Conservation (phyloP, 2,329 filamentous ascomycete genomes). For the Pyrenochaeta sp. region DNA sequence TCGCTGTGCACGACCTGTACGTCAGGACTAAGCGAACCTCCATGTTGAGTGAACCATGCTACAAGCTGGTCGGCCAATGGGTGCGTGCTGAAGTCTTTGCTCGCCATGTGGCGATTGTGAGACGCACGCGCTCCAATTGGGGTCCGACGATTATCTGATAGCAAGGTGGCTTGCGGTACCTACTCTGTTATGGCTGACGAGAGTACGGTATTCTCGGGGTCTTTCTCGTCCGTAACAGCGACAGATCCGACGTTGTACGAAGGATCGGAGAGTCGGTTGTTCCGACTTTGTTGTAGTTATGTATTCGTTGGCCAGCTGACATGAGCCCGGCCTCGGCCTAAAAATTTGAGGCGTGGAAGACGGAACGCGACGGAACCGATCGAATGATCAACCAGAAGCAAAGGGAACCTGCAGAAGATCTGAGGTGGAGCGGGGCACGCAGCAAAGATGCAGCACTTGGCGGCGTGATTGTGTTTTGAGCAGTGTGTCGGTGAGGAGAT, state of each 20-base stretch:
- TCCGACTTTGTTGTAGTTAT: constrained; percentile 13
- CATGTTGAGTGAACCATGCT: constrained; percentile 42
- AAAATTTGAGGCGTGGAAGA: constrained; percentile 18
- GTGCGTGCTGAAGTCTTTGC: constrained; percentile 15
- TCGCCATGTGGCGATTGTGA: constrained; percentile 7
- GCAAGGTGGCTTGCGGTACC: constrained; percentile 11
- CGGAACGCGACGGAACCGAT: constrained; percentile 19
- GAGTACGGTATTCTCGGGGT: constrained; percentile 12
- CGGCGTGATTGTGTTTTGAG: constrained; percentile 14
- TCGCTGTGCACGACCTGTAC: constrained; percentile 39
- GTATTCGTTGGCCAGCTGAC: constrained; percentile 19
- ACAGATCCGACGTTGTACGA: not conserved
- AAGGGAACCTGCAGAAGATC: constrained; percentile 15
- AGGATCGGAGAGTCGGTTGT: constrained; percentile 14
- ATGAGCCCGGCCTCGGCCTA: constrained; percentile 23
- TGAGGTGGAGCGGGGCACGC: constrained; percentile 21
- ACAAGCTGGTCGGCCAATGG: constrained; percentile 30
- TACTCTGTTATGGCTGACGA: constrained; percentile 16
- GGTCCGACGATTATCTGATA: constrained; percentile 15
- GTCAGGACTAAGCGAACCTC: constrained; percentile 41
- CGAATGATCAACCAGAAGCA: constrained; percentile 4
- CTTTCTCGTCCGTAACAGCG: constrained; percentile 13
- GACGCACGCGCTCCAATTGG: constrained; percentile 1
- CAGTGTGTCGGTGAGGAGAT: constrained; percentile 19
- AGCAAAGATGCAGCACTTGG: constrained; percentile 18